Conservation (phyloP, 225 moss, liverwort and hornwort genomes). For the Ulota crispa region DNA sequence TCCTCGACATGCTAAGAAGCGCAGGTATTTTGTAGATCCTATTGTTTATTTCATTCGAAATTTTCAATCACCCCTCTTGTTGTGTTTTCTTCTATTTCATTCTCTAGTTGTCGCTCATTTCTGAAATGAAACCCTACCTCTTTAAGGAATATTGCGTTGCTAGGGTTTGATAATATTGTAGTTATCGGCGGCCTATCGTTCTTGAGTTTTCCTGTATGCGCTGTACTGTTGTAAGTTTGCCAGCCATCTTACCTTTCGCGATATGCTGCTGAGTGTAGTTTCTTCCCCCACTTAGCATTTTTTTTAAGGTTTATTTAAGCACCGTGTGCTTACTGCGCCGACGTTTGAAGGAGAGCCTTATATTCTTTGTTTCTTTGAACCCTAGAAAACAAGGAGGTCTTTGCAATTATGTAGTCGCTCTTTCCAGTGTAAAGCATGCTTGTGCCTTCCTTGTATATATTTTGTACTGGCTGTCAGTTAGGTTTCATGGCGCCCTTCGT, state of each 20-base stretch:
- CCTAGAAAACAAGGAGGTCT: not conserved
- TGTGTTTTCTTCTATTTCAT: not conserved
- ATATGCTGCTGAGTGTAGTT: not conserved
- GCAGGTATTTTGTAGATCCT: conserved; percentile 40
- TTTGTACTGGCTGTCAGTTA: not conserved
- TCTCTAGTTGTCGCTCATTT: not conserved
- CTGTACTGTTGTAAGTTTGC: not conserved
- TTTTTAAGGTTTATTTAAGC: not conserved
- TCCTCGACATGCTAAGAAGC: conserved; percentile 50
- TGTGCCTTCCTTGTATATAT: not conserved
- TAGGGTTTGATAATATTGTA: conserved; percentile 14
- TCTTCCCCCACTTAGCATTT: not conserved
- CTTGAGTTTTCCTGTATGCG: not conserved
- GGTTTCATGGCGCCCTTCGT: not conserved
- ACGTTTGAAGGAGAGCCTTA: not conserved
- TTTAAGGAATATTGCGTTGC: not conserved
- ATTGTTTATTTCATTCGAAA: not conserved
- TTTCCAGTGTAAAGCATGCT: not conserved
- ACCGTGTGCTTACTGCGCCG: not conserved
- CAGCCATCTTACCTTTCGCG: not conserved
- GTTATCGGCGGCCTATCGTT: not conserved
- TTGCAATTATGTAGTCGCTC: not conserved
- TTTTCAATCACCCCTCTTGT: not conserved
- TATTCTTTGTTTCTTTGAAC: not conserved
- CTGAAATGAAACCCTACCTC: not conserved